Evolutionary conservation across 164 flowering plant species (phyloP).

Genomic region (Umbellularia californica): DNA sequence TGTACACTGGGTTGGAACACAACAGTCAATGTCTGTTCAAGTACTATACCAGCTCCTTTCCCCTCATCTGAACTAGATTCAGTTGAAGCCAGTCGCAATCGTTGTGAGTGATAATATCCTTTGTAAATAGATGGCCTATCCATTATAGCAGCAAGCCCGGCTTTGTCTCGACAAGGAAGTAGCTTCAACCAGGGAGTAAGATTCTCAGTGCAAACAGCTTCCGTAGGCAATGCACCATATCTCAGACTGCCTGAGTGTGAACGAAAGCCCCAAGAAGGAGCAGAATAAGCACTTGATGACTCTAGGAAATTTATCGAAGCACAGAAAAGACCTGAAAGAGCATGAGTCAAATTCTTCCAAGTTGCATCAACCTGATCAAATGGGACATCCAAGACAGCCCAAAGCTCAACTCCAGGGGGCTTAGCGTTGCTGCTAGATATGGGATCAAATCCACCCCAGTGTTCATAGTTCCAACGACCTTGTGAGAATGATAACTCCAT

Average conservation of each 20-base stretch:
- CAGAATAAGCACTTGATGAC: conserved; percentile 69
- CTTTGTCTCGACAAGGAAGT: conserved; percentile 97
- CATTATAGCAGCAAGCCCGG: conserved; percentile 80
- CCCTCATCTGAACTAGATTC: conserved; percentile 33
- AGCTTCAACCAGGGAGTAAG: conserved; percentile 97
- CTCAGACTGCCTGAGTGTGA: conserved; percentile 52
- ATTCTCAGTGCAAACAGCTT: conserved; percentile 99
- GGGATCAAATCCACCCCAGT: conserved; percentile 95
- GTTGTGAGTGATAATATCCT: conserved; percentile 91
- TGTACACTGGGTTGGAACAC: conserved; percentile 67
- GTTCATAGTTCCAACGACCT: conserved; percentile 95
- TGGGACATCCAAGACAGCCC: conserved; percentile 93
- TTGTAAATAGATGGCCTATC: conserved; percentile 86
- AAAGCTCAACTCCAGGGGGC: conserved; percentile 97
- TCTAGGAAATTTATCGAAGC: conserved; percentile 93
- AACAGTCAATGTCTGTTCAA: conserved; percentile 84
- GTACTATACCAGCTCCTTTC: conserved; percentile 41
- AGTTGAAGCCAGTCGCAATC: conserved; percentile 54
- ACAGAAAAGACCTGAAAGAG: conserved; percentile 95
- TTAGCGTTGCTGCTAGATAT: conserved; percentile 78
- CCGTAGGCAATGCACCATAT: conserved; percentile 93
- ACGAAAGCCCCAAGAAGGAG: conserved; percentile 67
- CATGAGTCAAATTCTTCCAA: conserved; percentile 90
- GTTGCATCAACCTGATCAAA: conserved; percentile 66
- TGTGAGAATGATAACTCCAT: conserved; percentile 96